Evolutionary conservation across 495 filamentous ascomycete genomes (phyloP).

Genomic region (Cladorrhinum samala): DNA sequence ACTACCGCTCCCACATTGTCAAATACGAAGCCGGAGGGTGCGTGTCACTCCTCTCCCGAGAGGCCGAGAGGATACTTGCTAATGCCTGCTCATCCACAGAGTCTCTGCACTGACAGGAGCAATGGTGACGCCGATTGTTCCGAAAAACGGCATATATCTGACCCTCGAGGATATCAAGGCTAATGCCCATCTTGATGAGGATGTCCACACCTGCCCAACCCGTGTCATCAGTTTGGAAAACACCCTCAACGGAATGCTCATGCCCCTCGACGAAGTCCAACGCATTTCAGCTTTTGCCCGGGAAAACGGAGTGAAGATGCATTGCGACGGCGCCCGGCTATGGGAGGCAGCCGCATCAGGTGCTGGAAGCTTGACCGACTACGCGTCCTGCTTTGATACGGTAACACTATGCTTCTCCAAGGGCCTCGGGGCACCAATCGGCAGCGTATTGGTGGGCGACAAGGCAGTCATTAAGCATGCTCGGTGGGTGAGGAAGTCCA

Average conservation of each 20-base stretch:
- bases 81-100: constrained; percentile 18
- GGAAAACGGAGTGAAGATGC: constrained; percentile 60
- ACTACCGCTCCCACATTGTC: constrained; percentile 60
- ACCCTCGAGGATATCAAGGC: constrained; percentile 68
- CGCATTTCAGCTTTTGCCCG: constrained; percentile 66
- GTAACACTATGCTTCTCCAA: constrained; percentile 83
- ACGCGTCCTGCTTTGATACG: constrained; percentile 67
- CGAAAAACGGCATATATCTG: constrained; percentile 62
- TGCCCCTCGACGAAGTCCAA: constrained; percentile 64
- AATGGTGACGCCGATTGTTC: constrained; percentile 50
- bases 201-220: constrained; percentile 63
- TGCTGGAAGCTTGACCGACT: constrained; percentile 59
- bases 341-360: constrained; percentile 68
- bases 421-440: constrained; percentile 82
- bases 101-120: constrained; percentile 56
- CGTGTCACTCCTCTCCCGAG: background rate
- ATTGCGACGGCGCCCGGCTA: constrained; percentile 79
- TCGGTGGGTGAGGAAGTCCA: constrained; percentile 73
- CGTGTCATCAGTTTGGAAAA: constrained; percentile 80
- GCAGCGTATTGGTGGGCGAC: constrained; percentile 68
- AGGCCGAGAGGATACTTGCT: too few relatives aligned
- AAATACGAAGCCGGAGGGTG: constrained; percentile 68
- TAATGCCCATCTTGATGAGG: constrained; percentile 40
- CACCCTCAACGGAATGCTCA: constrained; percentile 70
- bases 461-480: constrained; percentile 62